phyloP scores from a whole-genome alignment of 2,329 filamentous ascomycete genomes.

The Penicillium thymicola region DNA sequence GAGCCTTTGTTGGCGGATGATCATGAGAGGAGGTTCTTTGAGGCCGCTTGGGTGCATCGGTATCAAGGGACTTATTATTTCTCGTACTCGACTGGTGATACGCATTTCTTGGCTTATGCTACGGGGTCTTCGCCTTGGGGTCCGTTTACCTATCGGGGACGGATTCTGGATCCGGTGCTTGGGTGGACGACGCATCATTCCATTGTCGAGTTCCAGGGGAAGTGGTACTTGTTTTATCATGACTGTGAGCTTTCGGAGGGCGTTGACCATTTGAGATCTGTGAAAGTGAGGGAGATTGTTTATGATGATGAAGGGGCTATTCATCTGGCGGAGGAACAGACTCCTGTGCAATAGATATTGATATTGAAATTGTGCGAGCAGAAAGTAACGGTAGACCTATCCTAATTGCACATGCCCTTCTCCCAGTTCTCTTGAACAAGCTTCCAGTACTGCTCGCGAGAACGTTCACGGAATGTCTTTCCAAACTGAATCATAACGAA shows the following conservation, averaged over 20 bases:
- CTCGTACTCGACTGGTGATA: constrained; percentile 74
- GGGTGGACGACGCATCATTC: constrained; percentile 83
- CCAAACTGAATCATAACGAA: constrained; percentile 41
- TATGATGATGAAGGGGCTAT: constrained; percentile 67
- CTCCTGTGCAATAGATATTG: not conserved
- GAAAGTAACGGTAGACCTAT: not conserved
- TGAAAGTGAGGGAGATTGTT: constrained; percentile 72
- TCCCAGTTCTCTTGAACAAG: constrained; percentile 35
- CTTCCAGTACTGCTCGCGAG: constrained; percentile 38
- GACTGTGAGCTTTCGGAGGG: constrained; percentile 67
- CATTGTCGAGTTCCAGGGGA: constrained; percentile 68
- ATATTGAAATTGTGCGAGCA: not conserved
- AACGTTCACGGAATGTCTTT: constrained; percentile 35
- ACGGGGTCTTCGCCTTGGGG: constrained; percentile 62
- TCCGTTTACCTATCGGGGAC: constrained; percentile 69
- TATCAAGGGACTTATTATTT: constrained; percentile 68
- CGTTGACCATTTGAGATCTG: constrained; percentile 67
- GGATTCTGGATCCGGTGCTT: constrained; percentile 70
- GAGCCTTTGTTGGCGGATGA: constrained; percentile 62
- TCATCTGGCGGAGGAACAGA: constrained; percentile 24
- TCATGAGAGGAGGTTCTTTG: constrained; percentile 73
- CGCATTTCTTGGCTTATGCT: constrained; percentile 70
- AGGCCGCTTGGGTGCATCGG: constrained; percentile 78
- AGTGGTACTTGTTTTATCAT: constrained; percentile 75
- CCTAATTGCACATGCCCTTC: constrained; percentile 33